Evolutionary conservation across 441 rosid genomes (phyloP).

Genomic region (Codiaeum variegatum): DNA sequence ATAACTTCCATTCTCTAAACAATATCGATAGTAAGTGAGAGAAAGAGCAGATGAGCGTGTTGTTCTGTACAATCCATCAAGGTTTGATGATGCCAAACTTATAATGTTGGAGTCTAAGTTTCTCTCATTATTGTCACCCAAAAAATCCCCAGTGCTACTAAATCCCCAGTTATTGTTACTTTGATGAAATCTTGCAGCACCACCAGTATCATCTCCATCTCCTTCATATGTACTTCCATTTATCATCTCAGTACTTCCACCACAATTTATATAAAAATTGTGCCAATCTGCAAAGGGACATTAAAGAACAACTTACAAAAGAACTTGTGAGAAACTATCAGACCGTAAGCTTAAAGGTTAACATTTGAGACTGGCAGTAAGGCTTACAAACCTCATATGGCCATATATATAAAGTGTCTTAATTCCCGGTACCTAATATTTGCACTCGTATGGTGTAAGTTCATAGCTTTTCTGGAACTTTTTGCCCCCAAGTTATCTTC

Average conservation of each 20-base stretch:
- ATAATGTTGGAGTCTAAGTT: conserved; percentile 14
- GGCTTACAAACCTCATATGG: neutral
- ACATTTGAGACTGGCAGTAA: too few species aligned
- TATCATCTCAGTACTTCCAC: conserved; percentile 28
- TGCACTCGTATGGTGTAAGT: neutral
- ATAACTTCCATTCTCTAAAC: conserved; percentile 57
- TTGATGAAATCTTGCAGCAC: conserved; percentile 25
- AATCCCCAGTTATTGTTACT: conserved; percentile 31
- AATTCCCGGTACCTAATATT: neutral
- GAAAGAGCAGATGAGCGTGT: conserved; percentile 55
- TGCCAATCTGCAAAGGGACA: conserved; percentile 27
- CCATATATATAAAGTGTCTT: neutral
- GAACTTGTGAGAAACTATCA: neutral
- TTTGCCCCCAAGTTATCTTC: neutral
- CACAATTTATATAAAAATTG: conserved; percentile 32
- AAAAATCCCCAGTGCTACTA: conserved; percentile 42
- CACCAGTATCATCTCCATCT: conserved; percentile 24
- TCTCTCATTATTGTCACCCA: conserved; percentile 23
- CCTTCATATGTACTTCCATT: conserved; percentile 28
- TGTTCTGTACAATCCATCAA: conserved; percentile 35
- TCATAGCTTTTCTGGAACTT: neutral
- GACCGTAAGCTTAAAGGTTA: neutral
- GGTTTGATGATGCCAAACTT: conserved; percentile 26
- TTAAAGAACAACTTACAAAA: neutral
- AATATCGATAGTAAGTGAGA: conserved; percentile 57